These are phyloP conservation scores for Penicillium sp. DNA, from an alignment of 2,329 filamentous ascomycete species.

Conservation along the genomic window DNA sequence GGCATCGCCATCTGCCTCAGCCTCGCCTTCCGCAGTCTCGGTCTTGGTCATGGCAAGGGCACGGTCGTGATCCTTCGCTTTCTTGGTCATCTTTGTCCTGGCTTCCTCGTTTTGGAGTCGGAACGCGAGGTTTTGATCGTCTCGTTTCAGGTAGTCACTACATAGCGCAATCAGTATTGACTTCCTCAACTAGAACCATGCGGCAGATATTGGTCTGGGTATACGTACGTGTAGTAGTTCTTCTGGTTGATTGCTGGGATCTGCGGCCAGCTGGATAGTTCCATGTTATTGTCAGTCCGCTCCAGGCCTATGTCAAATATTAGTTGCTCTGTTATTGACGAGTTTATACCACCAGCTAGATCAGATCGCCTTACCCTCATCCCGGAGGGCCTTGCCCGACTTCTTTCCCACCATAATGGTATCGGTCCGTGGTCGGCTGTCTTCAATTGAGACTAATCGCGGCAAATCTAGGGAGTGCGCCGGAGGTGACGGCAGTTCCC, in stretches of 20 bases:
- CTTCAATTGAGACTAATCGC: conserved; percentile 10
- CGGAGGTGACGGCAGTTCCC: background rate
- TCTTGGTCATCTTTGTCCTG: conserved; percentile 78
- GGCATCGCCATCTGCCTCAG: conserved; percentile 50
- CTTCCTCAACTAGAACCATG: background rate
- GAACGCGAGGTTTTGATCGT: conserved; percentile 90
- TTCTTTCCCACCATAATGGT: conserved; percentile 64
- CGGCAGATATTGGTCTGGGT: background rate
- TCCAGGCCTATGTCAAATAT: conserved; percentile 67
- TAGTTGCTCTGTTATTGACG: conserved; percentile 12
- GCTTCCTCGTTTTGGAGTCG: conserved; percentile 85
- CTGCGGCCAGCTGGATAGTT: conserved; percentile 89
- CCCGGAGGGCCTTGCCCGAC: conserved; percentile 61
- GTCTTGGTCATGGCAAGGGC: conserved; percentile 73
- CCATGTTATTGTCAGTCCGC: conserved; percentile 98
- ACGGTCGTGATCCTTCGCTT: conserved; percentile 82
- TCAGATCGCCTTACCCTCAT: conserved; percentile 50
- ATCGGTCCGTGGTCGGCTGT: conserved; percentile 1
- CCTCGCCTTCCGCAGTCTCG: conserved; percentile 56
- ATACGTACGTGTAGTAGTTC: conserved; percentile 91
- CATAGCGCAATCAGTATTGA: conserved; percentile 17
- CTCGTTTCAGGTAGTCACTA: conserved; percentile 96
- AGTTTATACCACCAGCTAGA: background rate
- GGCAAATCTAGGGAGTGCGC: conserved; percentile 20
- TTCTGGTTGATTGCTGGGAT: conserved; percentile 96